phyloP scores from a whole-genome alignment of 2,329 filamentous ascomycete genomes.

The Alternaria conjuncta region DNA sequence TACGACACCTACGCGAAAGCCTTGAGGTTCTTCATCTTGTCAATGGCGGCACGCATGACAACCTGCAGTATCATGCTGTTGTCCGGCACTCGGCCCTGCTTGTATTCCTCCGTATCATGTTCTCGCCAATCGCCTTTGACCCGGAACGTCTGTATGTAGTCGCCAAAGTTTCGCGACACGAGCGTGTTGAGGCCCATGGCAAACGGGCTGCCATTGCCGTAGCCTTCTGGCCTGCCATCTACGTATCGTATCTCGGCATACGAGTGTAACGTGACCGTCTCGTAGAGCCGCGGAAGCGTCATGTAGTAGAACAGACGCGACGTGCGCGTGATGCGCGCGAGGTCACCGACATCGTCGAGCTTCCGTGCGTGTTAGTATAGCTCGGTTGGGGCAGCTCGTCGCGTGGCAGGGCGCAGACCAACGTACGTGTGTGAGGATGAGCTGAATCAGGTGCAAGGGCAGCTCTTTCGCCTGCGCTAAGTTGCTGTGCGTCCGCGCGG shows the following conservation, averaged over 20 bases:
- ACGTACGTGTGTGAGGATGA: conserved; percentile 63
- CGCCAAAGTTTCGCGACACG: conserved; percentile 61
- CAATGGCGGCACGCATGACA: conserved; percentile 63
- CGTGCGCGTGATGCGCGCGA: conserved; percentile 65
- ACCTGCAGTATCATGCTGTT: conserved; percentile 69
- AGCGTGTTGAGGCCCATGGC: conserved; percentile 68
- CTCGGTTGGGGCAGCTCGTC: conserved; percentile 18
- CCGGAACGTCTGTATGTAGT: conserved; percentile 60
- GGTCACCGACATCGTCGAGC: conserved; percentile 65
- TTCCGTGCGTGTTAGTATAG: conserved; percentile 35
- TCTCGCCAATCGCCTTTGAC: conserved; percentile 65
- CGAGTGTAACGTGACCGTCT: conserved; percentile 61
- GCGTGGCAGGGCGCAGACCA: not conserved
- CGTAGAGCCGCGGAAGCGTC: conserved; percentile 67
- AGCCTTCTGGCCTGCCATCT: conserved; percentile 64
- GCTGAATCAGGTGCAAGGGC: conserved; percentile 64
- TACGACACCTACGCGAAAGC: conserved; percentile 56
- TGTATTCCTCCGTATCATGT: conserved; percentile 63
- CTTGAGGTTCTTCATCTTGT: conserved; percentile 63
- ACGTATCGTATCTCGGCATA: conserved; percentile 66
- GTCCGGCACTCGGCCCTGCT: conserved; percentile 66
- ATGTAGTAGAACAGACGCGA: conserved; percentile 70
- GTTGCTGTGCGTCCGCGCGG: conserved; percentile 39
- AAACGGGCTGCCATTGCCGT: conserved; percentile 68
- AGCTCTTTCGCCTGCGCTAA: conserved; percentile 49